phyloP scores from a whole-genome alignment of 2,329 filamentous ascomycete genomes.

The Drechslerella dactyloides region DNA sequence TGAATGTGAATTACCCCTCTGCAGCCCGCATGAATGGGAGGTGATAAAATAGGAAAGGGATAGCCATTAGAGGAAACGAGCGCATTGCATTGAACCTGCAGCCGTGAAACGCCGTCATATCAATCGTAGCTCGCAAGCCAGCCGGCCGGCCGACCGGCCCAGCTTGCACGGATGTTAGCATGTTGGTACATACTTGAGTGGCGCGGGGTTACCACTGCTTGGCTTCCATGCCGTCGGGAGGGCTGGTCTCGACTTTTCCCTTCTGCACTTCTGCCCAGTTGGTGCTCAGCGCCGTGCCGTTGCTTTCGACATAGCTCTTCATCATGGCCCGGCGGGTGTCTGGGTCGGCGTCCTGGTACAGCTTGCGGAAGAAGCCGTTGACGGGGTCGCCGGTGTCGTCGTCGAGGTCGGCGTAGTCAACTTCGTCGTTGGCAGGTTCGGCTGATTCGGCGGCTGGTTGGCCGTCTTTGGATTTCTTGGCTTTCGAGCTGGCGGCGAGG shows the following conservation, averaged over 20 bases:
- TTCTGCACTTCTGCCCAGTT: slow-evolving; percentile 84
- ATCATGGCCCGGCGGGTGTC: slow-evolving; percentile 93
- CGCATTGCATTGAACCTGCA: neutral
- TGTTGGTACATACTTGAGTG: neutral
- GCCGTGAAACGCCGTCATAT: slow-evolving; percentile 14
- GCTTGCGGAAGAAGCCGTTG: slow-evolving; percentile 85
- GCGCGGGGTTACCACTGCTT: slow-evolving; percentile 68
- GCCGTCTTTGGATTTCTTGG: slow-evolving; percentile 51
- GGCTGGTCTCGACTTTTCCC: slow-evolving; percentile 72
- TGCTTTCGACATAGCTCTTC: slow-evolving; percentile 95
- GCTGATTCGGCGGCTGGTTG: slow-evolving; percentile 55
- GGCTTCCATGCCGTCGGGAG: slow-evolving; percentile 77
- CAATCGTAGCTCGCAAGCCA: neutral
- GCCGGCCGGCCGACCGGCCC: too few relatives aligned
- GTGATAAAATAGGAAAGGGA: neutral
- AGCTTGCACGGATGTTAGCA: too few relatives aligned
- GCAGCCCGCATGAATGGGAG: too few relatives aligned
- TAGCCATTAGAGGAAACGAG: neutral
- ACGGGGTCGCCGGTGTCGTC: slow-evolving; percentile 70
- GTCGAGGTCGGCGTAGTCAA: slow-evolving; percentile 60
- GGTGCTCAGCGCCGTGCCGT: slow-evolving; percentile 88
- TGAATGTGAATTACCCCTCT: too few relatives aligned
- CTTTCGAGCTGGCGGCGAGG: slow-evolving; percentile 60
- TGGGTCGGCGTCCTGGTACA: slow-evolving; percentile 76
- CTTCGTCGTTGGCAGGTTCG: slow-evolving; percentile 57